Evolutionary conservation across 2,329 filamentous ascomycete genomes (phyloP).

Genomic region (Chrysosporium queenslandicum): DNA sequence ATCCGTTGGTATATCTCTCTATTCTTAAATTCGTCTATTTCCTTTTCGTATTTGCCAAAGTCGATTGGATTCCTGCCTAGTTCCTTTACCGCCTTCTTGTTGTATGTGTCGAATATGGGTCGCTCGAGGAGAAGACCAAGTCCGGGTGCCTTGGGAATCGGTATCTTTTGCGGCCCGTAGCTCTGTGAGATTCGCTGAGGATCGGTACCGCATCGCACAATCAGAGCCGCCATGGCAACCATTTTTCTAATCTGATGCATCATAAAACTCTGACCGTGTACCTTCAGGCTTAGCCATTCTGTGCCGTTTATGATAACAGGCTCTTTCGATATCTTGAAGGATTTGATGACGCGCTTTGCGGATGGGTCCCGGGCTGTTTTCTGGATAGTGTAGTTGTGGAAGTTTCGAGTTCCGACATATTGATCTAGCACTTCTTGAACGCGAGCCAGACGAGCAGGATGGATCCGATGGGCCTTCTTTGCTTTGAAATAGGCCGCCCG

Average conservation of each 20-base stretch:
- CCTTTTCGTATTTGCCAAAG: conserved; percentile 65
- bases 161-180: conserved; percentile 62
- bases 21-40: conserved; percentile 84
- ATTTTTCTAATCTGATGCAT: conserved; percentile 99
- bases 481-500: conserved; percentile 72
- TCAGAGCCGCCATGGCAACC: conserved; percentile 81
- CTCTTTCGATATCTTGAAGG: conserved; percentile 64
- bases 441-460: conserved; percentile 57
- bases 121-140: conserved; percentile 79
- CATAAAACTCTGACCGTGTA: conserved; percentile 98
- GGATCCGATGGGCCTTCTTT: conserved; percentile 76
- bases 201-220: conserved; percentile 74
- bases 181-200: conserved; percentile 61
- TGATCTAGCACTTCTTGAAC: conserved; percentile 64
- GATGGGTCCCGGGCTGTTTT: conserved; percentile 74
- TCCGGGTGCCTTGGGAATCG: conserved; percentile 88
- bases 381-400: conserved; percentile 94
- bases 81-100: conserved; percentile 56
- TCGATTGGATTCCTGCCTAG: conserved; percentile 60
- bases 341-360: conserved; percentile 82
- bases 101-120: conserved; percentile 86
- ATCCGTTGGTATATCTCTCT: conserved; percentile 85
- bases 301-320: conserved; percentile 83
- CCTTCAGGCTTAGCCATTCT: conserved; percentile 90
- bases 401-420: conserved; percentile 81